phyloP scores from a whole-genome alignment of 805 yeast genomes.

The Metschnikowia gruessii region DNA sequence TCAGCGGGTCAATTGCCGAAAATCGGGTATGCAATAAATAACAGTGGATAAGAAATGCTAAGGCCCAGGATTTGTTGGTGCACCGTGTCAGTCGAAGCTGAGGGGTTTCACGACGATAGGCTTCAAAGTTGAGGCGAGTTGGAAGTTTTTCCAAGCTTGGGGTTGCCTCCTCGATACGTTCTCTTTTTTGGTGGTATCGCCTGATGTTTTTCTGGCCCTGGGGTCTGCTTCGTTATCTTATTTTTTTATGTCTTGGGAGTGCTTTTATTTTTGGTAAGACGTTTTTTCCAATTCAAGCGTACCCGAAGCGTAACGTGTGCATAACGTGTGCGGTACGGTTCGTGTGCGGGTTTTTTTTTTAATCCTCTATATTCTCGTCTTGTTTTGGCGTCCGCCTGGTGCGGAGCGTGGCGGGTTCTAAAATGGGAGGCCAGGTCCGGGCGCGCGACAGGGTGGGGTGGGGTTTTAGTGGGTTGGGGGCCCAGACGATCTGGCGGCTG shows the following conservation, averaged over 20 bases:
- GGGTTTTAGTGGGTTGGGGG: too few relatives aligned
- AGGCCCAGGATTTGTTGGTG: too few relatives aligned
- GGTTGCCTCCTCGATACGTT: too few relatives aligned
- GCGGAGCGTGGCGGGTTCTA: background rate
- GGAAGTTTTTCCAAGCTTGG: too few relatives aligned
- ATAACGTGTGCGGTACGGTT: background rate
- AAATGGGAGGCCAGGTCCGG: background rate
- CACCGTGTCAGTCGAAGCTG: too few relatives aligned
- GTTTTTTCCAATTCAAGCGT: background rate
- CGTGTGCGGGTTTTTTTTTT: background rate
- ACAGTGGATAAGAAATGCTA: background rate
- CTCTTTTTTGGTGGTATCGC: too few relatives aligned
- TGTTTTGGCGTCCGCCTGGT: background rate
- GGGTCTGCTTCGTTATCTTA: too few relatives aligned
- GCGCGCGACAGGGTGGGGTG: background rate
- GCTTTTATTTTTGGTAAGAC: background rate
- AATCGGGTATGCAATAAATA: background rate
- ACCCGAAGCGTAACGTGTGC: slow-evolving; percentile 2
- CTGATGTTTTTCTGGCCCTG: too few relatives aligned
- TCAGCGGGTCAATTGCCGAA: too few relatives aligned
- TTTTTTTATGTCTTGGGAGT: background rate
- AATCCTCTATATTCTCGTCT: background rate
- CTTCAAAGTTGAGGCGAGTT: too few relatives aligned
- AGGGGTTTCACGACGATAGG: too few relatives aligned
- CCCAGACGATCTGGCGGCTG: background rate